These are phyloP conservation scores for Pseudocohnilembus persalinus DNA, from an alignment of 169 alveolate genomes.

Conservation along the genomic window DNA sequence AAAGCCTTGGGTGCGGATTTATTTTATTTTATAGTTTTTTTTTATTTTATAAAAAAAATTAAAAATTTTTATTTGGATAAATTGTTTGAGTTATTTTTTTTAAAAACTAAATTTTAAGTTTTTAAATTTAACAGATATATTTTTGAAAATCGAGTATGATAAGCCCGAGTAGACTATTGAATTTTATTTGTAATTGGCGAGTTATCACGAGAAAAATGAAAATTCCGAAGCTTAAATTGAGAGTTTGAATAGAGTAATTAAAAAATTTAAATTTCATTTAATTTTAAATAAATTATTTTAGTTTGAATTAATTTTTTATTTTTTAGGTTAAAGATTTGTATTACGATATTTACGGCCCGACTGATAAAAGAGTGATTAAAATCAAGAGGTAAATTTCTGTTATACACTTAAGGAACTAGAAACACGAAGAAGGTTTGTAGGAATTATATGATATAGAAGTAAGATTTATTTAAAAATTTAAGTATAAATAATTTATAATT, in stretches of 20 bases:
- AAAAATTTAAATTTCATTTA: neutral
- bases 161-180: conserved; percentile 48
- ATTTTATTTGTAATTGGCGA: conserved; percentile 34
- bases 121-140: neutral
- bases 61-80: no score
- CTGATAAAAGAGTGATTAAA: conserved; percentile 70
- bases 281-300: neutral
- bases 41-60: no score
- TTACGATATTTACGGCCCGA: conserved; percentile 52
- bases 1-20: conserved; percentile 48
- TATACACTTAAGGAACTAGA: conserved; percentile 51
- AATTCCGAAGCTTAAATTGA: conserved; percentile 54
- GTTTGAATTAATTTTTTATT: neutral
- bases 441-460: conserved; percentile 73
- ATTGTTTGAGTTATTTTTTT: no score
- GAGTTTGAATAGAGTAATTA: conserved; percentile 35
- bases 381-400: conserved; percentile 70
- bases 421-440: conserved; percentile 69
- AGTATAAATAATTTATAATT: neutral
- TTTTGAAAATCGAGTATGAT: conserved; percentile 23
- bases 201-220: conserved; percentile 42
- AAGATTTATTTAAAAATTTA: neutral
- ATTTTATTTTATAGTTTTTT: no score
- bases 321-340: conserved; percentile 54
- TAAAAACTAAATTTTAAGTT: no score